phyloP scores from a whole-genome alignment of 371 early-diverging fungal genomes.

The Umbelopsis sp. region DNA sequence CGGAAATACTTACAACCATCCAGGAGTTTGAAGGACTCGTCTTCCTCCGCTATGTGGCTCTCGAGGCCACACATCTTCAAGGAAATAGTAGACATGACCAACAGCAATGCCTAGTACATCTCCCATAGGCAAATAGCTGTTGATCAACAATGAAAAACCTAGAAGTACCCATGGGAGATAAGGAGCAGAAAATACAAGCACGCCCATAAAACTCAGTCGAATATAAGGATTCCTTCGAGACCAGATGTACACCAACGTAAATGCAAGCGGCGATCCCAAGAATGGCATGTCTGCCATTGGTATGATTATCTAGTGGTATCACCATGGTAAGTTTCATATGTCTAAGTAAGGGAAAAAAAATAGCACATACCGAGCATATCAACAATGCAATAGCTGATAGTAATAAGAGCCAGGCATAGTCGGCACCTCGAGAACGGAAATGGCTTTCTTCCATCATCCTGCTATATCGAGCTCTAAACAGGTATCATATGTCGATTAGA shows the following conservation, averaged over 20 bases:
- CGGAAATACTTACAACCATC: constrained; percentile 55
- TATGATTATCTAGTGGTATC: constrained; percentile 57
- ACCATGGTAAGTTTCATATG: neutral
- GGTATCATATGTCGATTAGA: constrained; percentile 4
- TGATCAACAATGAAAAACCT: constrained; percentile 78
- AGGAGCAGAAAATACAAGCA: constrained; percentile 90
- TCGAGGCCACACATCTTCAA: constrained; percentile 93
- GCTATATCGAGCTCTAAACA: constrained; percentile 78
- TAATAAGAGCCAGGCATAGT: constrained; percentile 88
- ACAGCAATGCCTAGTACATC: constrained; percentile 86
- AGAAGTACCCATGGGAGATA: constrained; percentile 92
- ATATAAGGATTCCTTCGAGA: constrained; percentile 89
- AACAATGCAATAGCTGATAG: constrained; percentile 68
- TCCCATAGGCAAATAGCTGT: constrained; percentile 72
- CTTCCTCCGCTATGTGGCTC: constrained; percentile 66
- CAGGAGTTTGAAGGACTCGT: constrained; percentile 62
- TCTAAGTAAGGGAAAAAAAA: neutral
- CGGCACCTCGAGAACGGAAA: constrained; percentile 86
- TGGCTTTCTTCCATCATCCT: constrained; percentile 95
- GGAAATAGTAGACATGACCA: constrained; percentile 94
- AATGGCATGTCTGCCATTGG: constrained; percentile 81
- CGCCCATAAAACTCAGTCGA: constrained; percentile 85
- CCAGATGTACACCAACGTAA: constrained; percentile 95
- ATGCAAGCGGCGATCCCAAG: constrained; percentile 83
- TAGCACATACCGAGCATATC: constrained; percentile 34